Evolutionary conservation across 306 rosid species (phyloP), one percentile per base, ranked within the genome.

Genomic region (Vigna unguiculata): DNA sequence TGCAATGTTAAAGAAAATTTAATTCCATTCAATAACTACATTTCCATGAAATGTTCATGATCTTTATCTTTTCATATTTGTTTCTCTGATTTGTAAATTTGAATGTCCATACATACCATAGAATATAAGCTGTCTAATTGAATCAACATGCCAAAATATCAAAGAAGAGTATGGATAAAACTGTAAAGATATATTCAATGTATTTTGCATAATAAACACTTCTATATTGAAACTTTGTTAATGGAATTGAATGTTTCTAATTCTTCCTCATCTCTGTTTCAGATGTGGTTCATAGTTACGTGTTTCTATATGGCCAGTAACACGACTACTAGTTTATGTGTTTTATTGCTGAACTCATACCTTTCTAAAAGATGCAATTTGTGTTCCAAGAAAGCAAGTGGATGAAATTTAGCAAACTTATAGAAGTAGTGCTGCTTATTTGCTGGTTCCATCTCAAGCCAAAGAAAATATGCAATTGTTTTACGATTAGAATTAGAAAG

Each of bases 281-380:
- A 94, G 97, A 74, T 80, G 15, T 32, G 85, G 34, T 21, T 90
- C 97, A n/a, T 94, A 96, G 97, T 77, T 84, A 16, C 93, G 97
- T 1, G 96, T 92, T 73, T 89, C 97, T 7, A 60, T 92, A 21
- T 94, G 98, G 97, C 51, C 92, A 51, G 71, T 76, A 6, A 6
- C 71, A 30, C 97, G 98, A 65, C 75, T 80, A 43, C 46, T 88
- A 16, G 82, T 93, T 40, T 93, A 93, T 58, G 77, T 59, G 51
- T 75, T 86, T 76, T 94, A 94, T 47, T 96, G 98, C 15, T 81
- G 96, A 85, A 89, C 74, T 19, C 94, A 90, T 80, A 94, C 97
- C 87, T 79, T 88, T 46, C 73, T 94, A 60, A 84, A 61, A 17
- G 85, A 89, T 57, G 92, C 91, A 69, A 78, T 92, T 69, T 94